These are phyloP conservation scores for Diplodia seriata DNA, from an alignment of 2,329 filamentous ascomycete genomes.

Conservation along the genomic window DNA sequence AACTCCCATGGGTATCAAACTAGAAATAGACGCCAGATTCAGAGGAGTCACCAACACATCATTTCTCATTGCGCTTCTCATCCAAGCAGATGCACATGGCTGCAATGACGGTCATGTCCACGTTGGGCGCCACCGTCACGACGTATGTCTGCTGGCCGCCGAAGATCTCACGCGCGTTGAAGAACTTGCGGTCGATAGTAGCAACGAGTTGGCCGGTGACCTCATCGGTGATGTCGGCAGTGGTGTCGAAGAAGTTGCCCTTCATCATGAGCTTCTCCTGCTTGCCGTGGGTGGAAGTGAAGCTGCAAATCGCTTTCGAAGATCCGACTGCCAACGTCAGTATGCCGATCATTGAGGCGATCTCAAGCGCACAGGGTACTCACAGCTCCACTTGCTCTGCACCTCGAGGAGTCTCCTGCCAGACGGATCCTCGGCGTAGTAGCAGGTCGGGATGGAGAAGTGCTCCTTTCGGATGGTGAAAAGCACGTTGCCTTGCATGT, in stretches of 20 bases:
- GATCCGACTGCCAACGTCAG: slow-evolving; percentile 8
- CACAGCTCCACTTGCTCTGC: slow-evolving; percentile 62
- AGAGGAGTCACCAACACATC: not conserved
- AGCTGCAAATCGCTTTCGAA: slow-evolving; percentile 46
- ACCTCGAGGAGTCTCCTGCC: slow-evolving; percentile 61
- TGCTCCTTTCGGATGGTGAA: slow-evolving; percentile 65
- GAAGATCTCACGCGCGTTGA: slow-evolving; percentile 65
- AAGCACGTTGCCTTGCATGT: slow-evolving; percentile 61
- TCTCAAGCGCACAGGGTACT: slow-evolving; percentile 41
- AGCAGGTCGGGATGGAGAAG: slow-evolving; percentile 59
- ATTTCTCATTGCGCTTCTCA: slow-evolving; percentile 65
- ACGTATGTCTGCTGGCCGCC: slow-evolving; percentile 70
- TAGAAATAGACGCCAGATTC: not conserved
- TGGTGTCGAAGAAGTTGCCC: slow-evolving; percentile 66
- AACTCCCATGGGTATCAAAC: slow-evolving; percentile 9
- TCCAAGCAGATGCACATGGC: slow-evolving; percentile 73
- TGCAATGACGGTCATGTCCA: slow-evolving; percentile 70
- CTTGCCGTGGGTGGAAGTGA: slow-evolving; percentile 50
- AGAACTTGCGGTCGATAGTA: slow-evolving; percentile 64
- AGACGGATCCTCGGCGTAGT: slow-evolving; percentile 55
- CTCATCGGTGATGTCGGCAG: slow-evolving; percentile 64
- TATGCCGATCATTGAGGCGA: too few relatives aligned
- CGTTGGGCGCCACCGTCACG: slow-evolving; percentile 67
- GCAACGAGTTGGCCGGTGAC: slow-evolving; percentile 61
- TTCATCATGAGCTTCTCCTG: slow-evolving; percentile 56